Percentiles rank a stretch among this genome's conserved stretches.
Evolutionary conservation across 1,284 basidiomycete genomes (phyloP).

Genomic region (Papiliotrema terrestris): DNA sequence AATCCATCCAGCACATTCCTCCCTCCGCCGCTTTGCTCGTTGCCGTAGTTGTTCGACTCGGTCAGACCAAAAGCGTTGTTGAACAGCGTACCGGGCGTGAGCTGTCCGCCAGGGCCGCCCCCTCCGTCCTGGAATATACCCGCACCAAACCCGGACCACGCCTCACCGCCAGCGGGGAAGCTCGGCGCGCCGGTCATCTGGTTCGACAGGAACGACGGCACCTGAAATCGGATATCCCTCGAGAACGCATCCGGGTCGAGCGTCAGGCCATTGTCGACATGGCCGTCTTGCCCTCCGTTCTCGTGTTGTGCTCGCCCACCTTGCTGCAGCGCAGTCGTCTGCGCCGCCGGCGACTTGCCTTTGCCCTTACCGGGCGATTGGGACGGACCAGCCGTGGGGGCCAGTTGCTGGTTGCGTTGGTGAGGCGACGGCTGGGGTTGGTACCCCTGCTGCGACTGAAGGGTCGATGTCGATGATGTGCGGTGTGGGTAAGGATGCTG

Average conservation of each 20-base stretch:
- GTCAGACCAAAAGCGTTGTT: constrained; percentile 13
- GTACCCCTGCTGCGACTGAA: constrained; percentile 4
- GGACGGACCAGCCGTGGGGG: background rate
- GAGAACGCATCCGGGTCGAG: constrained; percentile 42
- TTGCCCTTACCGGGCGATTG: constrained; percentile 6
- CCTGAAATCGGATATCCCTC: constrained; percentile 42
- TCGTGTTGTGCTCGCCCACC: background rate
- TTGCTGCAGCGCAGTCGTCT: background rate
- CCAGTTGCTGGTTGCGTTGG: constrained; percentile 8
- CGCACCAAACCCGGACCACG: constrained; percentile 38
- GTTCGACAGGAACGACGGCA: constrained; percentile 32
- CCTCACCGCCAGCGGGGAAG: constrained; percentile 42
- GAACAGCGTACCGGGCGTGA: constrained; percentile 25
- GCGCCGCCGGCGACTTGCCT: constrained; percentile 11
- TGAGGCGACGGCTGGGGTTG: constrained; percentile 8
- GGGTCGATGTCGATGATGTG: constrained; percentile 1
- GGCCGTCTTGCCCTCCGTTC: background rate
- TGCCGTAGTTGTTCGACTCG: background rate
- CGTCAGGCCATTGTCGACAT: constrained; percentile 21
- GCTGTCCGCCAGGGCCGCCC: constrained; percentile 6
- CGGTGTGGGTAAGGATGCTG: constrained; percentile 10
- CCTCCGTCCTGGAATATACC: constrained; percentile 15
- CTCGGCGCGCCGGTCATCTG: constrained; percentile 30
- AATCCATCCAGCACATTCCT: constrained; percentile 17
- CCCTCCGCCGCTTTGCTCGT: constrained; percentile 4